These are phyloP conservation scores for Kockovaella imperatae DNA, from an alignment of 768 basidiomycete species.

Conservation along the genomic window DNA sequence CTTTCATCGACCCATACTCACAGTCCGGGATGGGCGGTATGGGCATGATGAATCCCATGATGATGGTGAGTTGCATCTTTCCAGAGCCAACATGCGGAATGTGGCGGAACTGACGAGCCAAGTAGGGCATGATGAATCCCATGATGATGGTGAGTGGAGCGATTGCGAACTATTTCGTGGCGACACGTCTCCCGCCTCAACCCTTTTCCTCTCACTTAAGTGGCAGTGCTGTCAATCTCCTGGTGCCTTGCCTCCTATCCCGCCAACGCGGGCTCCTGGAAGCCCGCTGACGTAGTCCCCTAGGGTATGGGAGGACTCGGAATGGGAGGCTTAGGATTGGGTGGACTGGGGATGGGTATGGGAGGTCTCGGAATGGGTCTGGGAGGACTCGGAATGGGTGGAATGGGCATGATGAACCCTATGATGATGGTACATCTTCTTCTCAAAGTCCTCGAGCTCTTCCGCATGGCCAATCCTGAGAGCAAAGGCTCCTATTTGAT, in stretches of 20 bases:
- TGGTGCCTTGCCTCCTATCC: too few species aligned
- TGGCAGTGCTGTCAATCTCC: too few species aligned
- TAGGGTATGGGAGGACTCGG: conserved; percentile 48
- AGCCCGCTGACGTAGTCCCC: too few species aligned
- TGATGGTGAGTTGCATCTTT: conserved; percentile 27
- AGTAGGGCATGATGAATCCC: conserved; percentile 14
- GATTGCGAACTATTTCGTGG: too few species aligned
- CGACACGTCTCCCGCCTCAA: too few species aligned
- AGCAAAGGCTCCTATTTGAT: too few species aligned
- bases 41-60: conserved; percentile 28
- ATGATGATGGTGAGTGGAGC: conserved; percentile 18
- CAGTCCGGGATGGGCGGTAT: conserved; percentile 17
- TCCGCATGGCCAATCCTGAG: too few species aligned
- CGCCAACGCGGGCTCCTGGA: too few species aligned
- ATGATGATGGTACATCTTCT: conserved; percentile 21
- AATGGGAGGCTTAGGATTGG: conserved; percentile 46
- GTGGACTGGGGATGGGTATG: conserved; percentile 51
- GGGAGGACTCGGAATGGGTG: conserved; percentile 13
- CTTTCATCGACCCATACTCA: conserved; percentile 5
- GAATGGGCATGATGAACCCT: conserved; percentile 27
- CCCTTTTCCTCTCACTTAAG: too few species aligned
- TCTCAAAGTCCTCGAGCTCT: too few species aligned
- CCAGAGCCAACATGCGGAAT: too few species aligned
- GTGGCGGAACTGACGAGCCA: too few species aligned
- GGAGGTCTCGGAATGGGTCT: conserved; percentile 19